Base-by-base conservation (phyloP, 2,329 filamentous ascomycete genomes). In the Chrysosporium queenslandicum region DNA sequence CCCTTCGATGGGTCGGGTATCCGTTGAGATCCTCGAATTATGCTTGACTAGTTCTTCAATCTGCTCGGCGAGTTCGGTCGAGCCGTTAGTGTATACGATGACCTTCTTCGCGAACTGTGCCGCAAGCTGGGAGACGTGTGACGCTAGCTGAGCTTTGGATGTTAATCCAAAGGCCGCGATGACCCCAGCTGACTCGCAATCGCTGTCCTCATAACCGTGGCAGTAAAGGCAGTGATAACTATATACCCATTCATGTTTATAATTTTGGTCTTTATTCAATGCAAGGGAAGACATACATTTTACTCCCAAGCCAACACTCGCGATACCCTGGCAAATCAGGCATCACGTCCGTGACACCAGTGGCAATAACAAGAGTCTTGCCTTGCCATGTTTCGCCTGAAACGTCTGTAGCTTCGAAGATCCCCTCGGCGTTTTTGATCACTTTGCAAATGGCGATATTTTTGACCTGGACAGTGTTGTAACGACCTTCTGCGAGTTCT, bases 171-270 rank as follows among this genome's bases (percentile, higher is more conserved):
- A 43, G 14, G 66, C 65, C 1, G 71, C 73, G 3, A 80, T 66
- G 3, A 80, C 59, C 0, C 76, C 77, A 0, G 70, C 70, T 0
- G 73, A 73, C 0, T 65, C 58, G 2, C 64, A 61, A 1, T 75
- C 77, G 12, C 74, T 69, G 47, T 81, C 76, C 56, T 83, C 79
- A 60, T 72, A 82, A 3, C 79, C 79, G 56, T 81, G 72, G 62
- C 78, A 82, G 58, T 76, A 80, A 1, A 82, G 70, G 57, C 78
- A 82, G 58, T 81, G 78, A 57, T 77, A 81, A 41, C 72, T 74
- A 29, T 23, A 27, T 27, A 9, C n/a, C 11, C 45, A 32, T 40
- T 2, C 29, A 12, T 25, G 29, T 16, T n/a, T 37, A 16, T 18
- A 37, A 16, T 37, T 18, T 37, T 18, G 8, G 12, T 18, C 18